Percentiles rank a stretch among this genome's conserved stretches.
These are phyloP conservation scores for Trichosporon inkin DNA, from an alignment of 1,284 basidiomycete genomes.

Conservation along the genomic window DNA sequence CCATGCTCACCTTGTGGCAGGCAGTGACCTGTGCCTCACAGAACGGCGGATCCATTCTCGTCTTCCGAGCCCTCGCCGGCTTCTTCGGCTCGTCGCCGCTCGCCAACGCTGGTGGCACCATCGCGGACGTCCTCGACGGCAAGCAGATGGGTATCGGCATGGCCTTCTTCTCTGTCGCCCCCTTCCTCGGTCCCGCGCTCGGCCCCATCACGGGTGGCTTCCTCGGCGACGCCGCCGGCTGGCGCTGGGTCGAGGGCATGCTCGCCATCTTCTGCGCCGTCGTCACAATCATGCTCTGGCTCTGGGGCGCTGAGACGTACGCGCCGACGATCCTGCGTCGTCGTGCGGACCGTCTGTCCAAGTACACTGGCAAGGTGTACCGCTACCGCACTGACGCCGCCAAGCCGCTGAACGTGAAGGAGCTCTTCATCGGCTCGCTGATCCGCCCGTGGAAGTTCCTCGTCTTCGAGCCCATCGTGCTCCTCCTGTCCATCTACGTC, in stretches of 20 bases:
- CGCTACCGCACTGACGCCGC: constrained; percentile 52
- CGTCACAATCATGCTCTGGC: constrained; percentile 22
- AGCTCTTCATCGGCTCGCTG: constrained; percentile 48
- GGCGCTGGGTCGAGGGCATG: constrained; percentile 62
- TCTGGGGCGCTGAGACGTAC: constrained; percentile 52
- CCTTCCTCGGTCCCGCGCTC: constrained; percentile 24
- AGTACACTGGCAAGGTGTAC: constrained; percentile 50
- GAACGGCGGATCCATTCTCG: constrained; percentile 34
- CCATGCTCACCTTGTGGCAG: constrained; percentile 40
- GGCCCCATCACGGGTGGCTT: constrained; percentile 47
- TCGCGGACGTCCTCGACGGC: constrained; percentile 44
- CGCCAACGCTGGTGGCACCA: constrained; percentile 47
- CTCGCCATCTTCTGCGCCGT: constrained; percentile 54
- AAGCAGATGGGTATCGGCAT: constrained; percentile 44
- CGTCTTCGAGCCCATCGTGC: constrained; percentile 52
- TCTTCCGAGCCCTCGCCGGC: constrained; percentile 45
- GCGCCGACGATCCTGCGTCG: constrained; percentile 50
- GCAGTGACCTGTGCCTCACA: constrained; percentile 33
- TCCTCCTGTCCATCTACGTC: constrained; percentile 55
- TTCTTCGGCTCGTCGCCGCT: constrained; percentile 48
- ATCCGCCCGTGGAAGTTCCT: constrained; percentile 53
- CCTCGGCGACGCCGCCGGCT: constrained; percentile 45
- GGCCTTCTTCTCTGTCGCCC: constrained; percentile 24
- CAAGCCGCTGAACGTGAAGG: constrained; percentile 35
- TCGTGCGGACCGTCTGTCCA: constrained; percentile 44